phyloP scores from a whole-genome alignment of 768 basidiomycete species.

The Sutorius australiensis region DNA sequence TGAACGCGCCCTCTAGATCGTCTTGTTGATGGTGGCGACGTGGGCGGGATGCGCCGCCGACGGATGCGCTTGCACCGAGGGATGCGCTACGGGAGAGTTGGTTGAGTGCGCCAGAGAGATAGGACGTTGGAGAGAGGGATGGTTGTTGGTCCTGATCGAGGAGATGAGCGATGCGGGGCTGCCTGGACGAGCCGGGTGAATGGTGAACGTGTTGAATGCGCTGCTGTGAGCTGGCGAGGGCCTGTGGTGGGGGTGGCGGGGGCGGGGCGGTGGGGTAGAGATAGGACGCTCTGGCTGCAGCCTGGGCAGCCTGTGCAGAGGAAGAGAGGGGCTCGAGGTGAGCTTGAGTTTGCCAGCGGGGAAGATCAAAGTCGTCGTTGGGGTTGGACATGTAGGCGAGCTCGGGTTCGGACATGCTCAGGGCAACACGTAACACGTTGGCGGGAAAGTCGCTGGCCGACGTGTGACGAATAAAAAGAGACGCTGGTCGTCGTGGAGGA shows the following conservation, averaged over 20 bases:
- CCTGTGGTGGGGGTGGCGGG: constrained; percentile 49
- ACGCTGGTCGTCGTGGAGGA: constrained; percentile 15
- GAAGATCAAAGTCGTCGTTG: constrained; percentile 78
- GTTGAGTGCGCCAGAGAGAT: constrained; percentile 47
- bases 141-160: constrained; percentile 60
- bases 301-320: constrained; percentile 57
- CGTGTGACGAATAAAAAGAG: background rate
- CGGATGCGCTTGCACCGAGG: constrained; percentile 45
- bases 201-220: constrained; percentile 52
- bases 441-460: background rate
- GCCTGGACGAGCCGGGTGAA: constrained; percentile 42
- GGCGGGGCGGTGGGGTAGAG: constrained; percentile 40
- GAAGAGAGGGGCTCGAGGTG: constrained; percentile 48
- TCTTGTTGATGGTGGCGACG: constrained; percentile 69
- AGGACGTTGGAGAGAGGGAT: constrained; percentile 42
- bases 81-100: constrained; percentile 68
- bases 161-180: constrained; percentile 63
- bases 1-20: constrained; percentile 57
- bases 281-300: constrained; percentile 48
- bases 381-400: constrained; percentile 69
- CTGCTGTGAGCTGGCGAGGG: constrained; percentile 38
- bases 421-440: background rate
- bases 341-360: constrained; percentile 51
- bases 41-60: constrained; percentile 40
- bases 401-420: constrained; percentile 69